These are phyloP conservation scores for Zasmidium cellare DNA, from an alignment of 2,329 filamentous ascomycete species.

Conservation along the genomic window DNA sequence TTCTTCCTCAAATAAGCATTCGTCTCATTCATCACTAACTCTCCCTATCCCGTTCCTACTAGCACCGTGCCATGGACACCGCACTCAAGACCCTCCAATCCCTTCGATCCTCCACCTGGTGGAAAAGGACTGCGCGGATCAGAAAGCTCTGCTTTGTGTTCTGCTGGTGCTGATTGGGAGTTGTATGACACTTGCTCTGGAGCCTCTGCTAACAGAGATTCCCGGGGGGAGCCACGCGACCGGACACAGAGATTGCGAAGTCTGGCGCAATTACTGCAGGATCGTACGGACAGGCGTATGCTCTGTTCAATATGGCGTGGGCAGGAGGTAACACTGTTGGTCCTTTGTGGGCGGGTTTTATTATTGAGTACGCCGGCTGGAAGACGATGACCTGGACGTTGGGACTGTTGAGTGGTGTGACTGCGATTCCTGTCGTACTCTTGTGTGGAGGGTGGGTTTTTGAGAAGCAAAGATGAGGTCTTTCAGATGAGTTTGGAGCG, in stretches of 20 bases:
- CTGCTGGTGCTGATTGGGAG: conserved; percentile 20
- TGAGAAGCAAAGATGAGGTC: background rate
- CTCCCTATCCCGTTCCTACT: background rate
- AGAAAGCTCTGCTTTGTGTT: conserved; percentile 21
- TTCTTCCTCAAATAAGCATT: no score
- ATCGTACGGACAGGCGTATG: conserved; percentile 58
- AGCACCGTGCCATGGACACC: conserved; percentile 2
- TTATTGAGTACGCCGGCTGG: conserved; percentile 28
- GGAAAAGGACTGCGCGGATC: conserved; percentile 7
- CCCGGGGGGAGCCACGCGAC: conserved; percentile 14
- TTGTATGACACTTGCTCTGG: conserved; percentile 20
- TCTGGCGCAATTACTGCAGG: conserved; percentile 9
- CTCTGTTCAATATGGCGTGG: conserved; percentile 37
- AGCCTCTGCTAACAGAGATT: conserved; percentile 26
- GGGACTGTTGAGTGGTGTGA: conserved; percentile 43
- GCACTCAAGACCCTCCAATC: conserved; percentile 3
- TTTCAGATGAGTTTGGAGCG: background rate
- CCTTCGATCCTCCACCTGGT: conserved; percentile 25
- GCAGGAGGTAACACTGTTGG: conserved; percentile 34
- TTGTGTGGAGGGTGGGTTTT: conserved; percentile 21
- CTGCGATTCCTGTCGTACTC: conserved; percentile 46
- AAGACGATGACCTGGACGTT: conserved; percentile 23
- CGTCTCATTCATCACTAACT: background rate
- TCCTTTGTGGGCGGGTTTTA: conserved; percentile 32
- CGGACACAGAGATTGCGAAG: background rate